Evolutionary conservation across 1,139 yeast genomes (phyloP).

Genomic region (Yamadazyma dushanensis): DNA sequence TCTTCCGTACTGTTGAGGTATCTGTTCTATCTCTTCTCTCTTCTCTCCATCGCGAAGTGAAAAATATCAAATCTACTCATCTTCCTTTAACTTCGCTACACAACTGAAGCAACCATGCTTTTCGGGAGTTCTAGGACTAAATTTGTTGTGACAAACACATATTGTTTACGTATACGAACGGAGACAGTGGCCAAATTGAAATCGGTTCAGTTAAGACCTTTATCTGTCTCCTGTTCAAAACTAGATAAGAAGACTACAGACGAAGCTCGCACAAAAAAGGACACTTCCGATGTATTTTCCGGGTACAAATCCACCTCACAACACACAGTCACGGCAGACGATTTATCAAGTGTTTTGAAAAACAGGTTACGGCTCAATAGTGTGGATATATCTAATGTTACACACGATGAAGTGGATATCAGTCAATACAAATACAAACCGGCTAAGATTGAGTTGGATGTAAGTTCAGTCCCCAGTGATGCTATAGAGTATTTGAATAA

Average conservation of each 20-base stretch:
- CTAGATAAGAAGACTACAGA: neutral
- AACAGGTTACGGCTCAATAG: conserved; percentile 10
- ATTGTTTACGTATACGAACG: neutral
- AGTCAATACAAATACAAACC: conserved; percentile 3
- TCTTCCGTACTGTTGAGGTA: too few relatives aligned
- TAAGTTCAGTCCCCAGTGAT: conserved; percentile 5
- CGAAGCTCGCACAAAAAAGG: neutral
- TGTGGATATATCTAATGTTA: conserved; percentile 10
- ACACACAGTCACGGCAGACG: conserved; percentile 9
- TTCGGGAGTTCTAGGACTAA: too few relatives aligned
- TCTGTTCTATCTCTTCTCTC: too few relatives aligned
- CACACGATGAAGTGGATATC: conserved; percentile 5
- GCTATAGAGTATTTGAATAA: conserved; percentile 7
- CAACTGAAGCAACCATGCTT: too few relatives aligned
- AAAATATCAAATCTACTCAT: too few relatives aligned
- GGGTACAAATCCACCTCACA: neutral
- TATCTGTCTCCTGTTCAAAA: too few relatives aligned
- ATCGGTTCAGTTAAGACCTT: too few relatives aligned
- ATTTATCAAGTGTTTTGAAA: conserved; percentile 12
- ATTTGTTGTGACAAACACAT: too few relatives aligned
- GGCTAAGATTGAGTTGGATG: neutral
- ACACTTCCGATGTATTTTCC: neutral
- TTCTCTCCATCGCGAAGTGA: too few relatives aligned
- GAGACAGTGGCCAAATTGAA: too few relatives aligned
- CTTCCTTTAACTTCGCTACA: too few relatives aligned